Percentiles rank a stretch among this genome's conserved stretches.
Evolutionary conservation across 805 yeast genomes (phyloP).

Genomic region (Candida maris): DNA sequence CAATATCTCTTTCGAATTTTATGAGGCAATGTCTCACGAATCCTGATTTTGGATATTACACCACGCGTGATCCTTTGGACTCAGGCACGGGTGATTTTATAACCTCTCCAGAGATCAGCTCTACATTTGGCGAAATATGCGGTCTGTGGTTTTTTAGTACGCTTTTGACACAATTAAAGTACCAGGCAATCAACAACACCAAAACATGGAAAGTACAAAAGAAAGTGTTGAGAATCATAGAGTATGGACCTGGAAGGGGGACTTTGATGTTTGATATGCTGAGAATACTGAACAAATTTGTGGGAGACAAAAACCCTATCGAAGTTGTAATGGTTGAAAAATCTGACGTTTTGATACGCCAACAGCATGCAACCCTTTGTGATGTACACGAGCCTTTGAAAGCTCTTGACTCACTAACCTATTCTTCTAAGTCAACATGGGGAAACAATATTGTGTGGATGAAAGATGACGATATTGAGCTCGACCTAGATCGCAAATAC

Average conservation of each 20-base stretch:
- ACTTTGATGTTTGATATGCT: constrained; percentile 69
- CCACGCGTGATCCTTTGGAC: constrained; percentile 65
- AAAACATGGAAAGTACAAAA: constrained; percentile 22
- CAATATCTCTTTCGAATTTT: constrained; percentile 65
- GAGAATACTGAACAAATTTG: constrained; percentile 41
- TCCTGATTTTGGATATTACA: constrained; percentile 75
- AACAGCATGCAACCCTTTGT: constrained; percentile 53
- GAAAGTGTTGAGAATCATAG: constrained; percentile 51
- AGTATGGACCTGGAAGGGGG: constrained; percentile 85
- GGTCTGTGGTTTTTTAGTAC: constrained; percentile 65
- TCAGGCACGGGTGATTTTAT: constrained; percentile 61
- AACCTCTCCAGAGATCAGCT: constrained; percentile 84
- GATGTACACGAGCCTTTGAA: constrained; percentile 13
- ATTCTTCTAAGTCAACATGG: constrained; percentile 44
- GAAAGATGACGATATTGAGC: constrained; percentile 48
- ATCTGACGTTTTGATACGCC: constrained; percentile 55
- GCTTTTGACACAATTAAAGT: constrained; percentile 57
- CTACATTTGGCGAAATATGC: constrained; percentile 80
- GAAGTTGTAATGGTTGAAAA: constrained; percentile 66
- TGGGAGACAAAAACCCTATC: constrained; percentile 32
- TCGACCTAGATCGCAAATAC: constrained; percentile 24
- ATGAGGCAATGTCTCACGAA: constrained; percentile 81
- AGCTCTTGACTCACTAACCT: constrained; percentile 32
- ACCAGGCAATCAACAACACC: constrained; percentile 28
- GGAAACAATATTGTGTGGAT: constrained; percentile 56